A percentile compares a stretch with the other conserved stretches of the same genome.
Conservation (phyloP, 768 basidiomycete species). For the Suillus subaureus region DNA sequence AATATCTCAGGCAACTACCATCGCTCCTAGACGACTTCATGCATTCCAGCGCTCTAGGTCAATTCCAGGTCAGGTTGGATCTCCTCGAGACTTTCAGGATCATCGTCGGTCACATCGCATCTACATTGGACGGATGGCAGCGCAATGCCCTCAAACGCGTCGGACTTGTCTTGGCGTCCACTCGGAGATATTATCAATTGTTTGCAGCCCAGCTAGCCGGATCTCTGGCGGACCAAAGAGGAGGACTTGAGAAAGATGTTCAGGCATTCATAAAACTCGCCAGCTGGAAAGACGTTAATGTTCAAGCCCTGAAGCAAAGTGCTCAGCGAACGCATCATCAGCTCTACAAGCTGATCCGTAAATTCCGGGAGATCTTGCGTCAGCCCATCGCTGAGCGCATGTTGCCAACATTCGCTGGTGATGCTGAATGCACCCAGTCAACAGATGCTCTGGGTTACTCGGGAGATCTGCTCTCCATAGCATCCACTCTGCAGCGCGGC, state of each 20-base stretch:
- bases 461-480: neutral
- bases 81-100: slow-evolving; percentile 69
- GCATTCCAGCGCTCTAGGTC: slow-evolving; percentile 75
- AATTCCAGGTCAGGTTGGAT: slow-evolving; percentile 68
- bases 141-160: slow-evolving; percentile 47
- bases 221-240: slow-evolving; percentile 58
- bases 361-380: slow-evolving; percentile 88
- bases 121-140: slow-evolving; percentile 32
- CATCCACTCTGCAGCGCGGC: neutral
- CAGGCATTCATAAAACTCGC: slow-evolving; percentile 89
- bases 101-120: slow-evolving; percentile 45
- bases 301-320: slow-evolving; percentile 89
- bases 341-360: slow-evolving; percentile 86
- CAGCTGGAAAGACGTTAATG: slow-evolving; percentile 97
- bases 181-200: slow-evolving; percentile 64
- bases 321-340: slow-evolving; percentile 90
- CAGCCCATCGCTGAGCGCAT: slow-evolving; percentile 60
- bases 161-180: slow-evolving; percentile 59
- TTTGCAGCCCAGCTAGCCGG: slow-evolving; percentile 51
- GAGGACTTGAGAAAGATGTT: slow-evolving; percentile 75
- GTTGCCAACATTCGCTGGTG: slow-evolving; percentile 36
- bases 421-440: slow-evolving; percentile 33
- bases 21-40: slow-evolving; percentile 84
- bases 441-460: slow-evolving; percentile 17
- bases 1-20: slow-evolving; percentile 67